A percentile compares a stretch with the other conserved stretches of the same genome.
Conservation (phyloP, 257 asterid genomes). For the Leonotis leonurus region DNA sequence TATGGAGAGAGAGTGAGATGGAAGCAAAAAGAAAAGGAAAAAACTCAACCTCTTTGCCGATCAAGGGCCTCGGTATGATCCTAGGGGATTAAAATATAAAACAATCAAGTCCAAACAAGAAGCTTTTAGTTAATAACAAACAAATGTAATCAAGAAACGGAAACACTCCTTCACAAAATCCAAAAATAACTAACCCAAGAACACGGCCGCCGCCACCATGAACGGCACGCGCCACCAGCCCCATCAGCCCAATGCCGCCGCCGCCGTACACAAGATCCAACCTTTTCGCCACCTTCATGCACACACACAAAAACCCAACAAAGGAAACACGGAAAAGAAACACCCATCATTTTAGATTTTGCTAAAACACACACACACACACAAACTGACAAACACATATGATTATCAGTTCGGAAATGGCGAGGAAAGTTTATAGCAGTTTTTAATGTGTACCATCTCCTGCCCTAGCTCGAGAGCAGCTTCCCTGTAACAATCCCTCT, state of each 20-base stretch:
- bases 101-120: background rate
- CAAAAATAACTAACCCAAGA: slow-evolving; percentile 33
- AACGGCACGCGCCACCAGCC: slow-evolving; percentile 55
- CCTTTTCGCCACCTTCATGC: slow-evolving; percentile 47
- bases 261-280: slow-evolving; percentile 77
- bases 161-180: background rate
- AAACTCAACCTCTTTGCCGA: slow-evolving; percentile 55
- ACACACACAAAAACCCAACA: background rate
- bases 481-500: slow-evolving; percentile 52
- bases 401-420: too few relatives aligned
- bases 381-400: too few relatives aligned
- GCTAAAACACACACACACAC: too few relatives aligned
- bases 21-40: background rate
- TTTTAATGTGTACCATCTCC: slow-evolving; percentile 37
- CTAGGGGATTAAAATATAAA: slow-evolving; percentile 27
- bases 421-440: background rate
- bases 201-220: slow-evolving; percentile 66
- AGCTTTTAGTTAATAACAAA: background rate
- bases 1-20: background rate
- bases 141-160: background rate
- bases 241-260: slow-evolving; percentile 75
- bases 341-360: too few relatives aligned
- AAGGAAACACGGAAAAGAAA: background rate
- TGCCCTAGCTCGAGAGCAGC: slow-evolving; percentile 62
- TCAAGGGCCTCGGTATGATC: slow-evolving; percentile 59